A percentile compares a stretch with the other conserved stretches of the same genome.
Conservation (phyloP, 257 asterid genomes). For the Nicotiana tomentosiformis region DNA sequence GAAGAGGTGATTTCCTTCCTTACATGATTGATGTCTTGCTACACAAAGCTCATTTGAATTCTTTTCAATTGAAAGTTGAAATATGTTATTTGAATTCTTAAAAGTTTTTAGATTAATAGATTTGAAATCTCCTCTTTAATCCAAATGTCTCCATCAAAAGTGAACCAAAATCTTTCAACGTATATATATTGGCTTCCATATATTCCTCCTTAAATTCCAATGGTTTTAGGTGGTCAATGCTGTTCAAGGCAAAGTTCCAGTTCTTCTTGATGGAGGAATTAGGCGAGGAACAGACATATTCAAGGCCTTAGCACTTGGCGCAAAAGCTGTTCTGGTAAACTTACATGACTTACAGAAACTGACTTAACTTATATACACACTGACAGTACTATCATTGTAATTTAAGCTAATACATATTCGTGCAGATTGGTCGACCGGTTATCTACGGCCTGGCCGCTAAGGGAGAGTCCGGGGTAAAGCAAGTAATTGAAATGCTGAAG, state of each 20-base stretch:
- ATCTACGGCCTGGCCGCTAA: slow-evolving; percentile 47
- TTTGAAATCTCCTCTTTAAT: not conserved
- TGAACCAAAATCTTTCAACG: no score
- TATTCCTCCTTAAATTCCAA: not conserved
- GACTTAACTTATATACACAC: not conserved
- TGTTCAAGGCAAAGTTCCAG: slow-evolving; percentile 55
- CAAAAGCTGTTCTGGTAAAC: slow-evolving; percentile 54
- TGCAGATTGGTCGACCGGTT: slow-evolving; percentile 55
- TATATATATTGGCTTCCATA: not conserved
- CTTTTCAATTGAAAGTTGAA: no score
- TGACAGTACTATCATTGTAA: no score
- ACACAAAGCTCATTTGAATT: no score
- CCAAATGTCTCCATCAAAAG: not conserved
- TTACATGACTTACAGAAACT: not conserved
- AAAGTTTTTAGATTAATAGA: not conserved
- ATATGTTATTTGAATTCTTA: no score
- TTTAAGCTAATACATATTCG: not conserved
- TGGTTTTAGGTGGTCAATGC: slow-evolving; percentile 44
- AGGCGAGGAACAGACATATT: slow-evolving; percentile 67
- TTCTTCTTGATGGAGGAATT: slow-evolving; percentile 60
- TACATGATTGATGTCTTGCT: not conserved
- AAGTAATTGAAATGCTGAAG: slow-evolving; percentile 43
- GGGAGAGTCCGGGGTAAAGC: slow-evolving; percentile 51
- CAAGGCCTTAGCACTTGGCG: slow-evolving; percentile 74
- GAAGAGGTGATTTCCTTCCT: slow-evolving; percentile 42